A percentile compares a stretch with the other conserved stretches of the same genome.
phyloP scores from a whole-genome alignment of 2,329 filamentous ascomycete genomes.

The Neodidymelliopsis sp. region DNA sequence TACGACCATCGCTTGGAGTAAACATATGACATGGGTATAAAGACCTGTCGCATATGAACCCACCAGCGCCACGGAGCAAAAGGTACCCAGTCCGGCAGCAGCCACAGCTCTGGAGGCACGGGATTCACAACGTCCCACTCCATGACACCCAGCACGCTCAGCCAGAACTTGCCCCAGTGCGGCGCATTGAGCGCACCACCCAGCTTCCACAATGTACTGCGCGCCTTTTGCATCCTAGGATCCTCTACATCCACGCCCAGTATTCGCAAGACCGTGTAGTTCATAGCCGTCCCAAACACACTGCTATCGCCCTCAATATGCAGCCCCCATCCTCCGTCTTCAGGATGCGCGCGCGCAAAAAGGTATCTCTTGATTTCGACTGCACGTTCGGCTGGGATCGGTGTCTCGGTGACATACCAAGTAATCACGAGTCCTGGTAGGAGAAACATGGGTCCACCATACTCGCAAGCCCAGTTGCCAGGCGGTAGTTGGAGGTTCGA shows the following conservation, averaged over 20 bases:
- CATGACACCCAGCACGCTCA: conserved; percentile 81
- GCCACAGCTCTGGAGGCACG: conserved; percentile 90
- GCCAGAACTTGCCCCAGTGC: conserved; percentile 98
- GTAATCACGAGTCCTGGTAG: conserved; percentile 84
- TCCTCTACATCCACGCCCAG: conserved; percentile 86
- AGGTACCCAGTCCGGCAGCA: conserved; percentile 89
- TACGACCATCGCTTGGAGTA: conserved; percentile 84
- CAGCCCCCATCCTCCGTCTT: conserved; percentile 96
- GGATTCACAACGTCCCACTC: conserved; percentile 95
- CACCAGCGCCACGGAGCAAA: conserved; percentile 95
- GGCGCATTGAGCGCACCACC: conserved; percentile 85
- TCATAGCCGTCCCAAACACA: conserved; percentile 88
- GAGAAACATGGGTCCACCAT: conserved; percentile 96
- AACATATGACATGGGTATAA: conserved; percentile 87
- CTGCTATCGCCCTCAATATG: conserved; percentile 94
- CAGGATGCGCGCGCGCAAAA: conserved; percentile 80
- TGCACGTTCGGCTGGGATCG: conserved; percentile 79
- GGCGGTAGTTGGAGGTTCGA: conserved; percentile 85
- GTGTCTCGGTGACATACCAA: conserved; percentile 89
- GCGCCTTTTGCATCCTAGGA: conserved; percentile 82
- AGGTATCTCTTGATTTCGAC: conserved; percentile 94
- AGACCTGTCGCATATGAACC: conserved; percentile 99
- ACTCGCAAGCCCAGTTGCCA: conserved; percentile 97
- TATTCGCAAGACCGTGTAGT: conserved; percentile 82
- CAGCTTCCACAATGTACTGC: conserved; percentile 80